These are phyloP conservation scores for Hanseniaspora thailandica DNA, from an alignment of 805 yeast species.

Conservation along the genomic window DNA sequence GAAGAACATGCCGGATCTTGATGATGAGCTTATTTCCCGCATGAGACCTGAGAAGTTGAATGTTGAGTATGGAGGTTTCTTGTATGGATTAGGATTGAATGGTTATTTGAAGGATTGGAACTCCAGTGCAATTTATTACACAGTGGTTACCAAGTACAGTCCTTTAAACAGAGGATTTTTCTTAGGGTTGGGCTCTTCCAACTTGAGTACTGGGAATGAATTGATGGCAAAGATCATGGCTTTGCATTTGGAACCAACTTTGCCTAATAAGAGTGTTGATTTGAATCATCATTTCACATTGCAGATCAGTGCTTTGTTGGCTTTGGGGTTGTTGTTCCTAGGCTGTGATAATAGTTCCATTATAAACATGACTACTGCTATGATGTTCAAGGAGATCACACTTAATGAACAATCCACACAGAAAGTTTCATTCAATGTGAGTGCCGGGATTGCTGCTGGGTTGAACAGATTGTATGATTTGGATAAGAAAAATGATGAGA, in stretches of 20 bases:
- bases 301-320: slow-evolving; percentile 84
- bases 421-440: slow-evolving; percentile 70
- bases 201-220: slow-evolving; percentile 68
- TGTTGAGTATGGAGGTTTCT: slow-evolving; percentile 87
- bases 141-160: slow-evolving; percentile 77
- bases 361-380: slow-evolving; percentile 67
- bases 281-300: slow-evolving; percentile 71
- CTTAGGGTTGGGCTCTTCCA: slow-evolving; percentile 86
- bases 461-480: slow-evolving; percentile 60
- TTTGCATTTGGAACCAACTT: slow-evolving; percentile 81
- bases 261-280: slow-evolving; percentile 74
- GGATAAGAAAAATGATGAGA: slow-evolving; percentile 33
- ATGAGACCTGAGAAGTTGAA: slow-evolving; percentile 60
- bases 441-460: slow-evolving; percentile 85
- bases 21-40: slow-evolving; percentile 83
- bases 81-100: slow-evolving; percentile 82
- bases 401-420: slow-evolving; percentile 46
- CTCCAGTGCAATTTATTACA: slow-evolving; percentile 77
- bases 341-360: slow-evolving; percentile 73
- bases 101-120: slow-evolving; percentile 76
- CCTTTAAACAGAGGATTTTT: slow-evolving; percentile 76
- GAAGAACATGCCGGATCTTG: slow-evolving; percentile 18
- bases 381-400: slow-evolving; percentile 40
- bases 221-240: slow-evolving; percentile 82
- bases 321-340: slow-evolving; percentile 74